Evolutionary conservation across 768 basidiomycete species (phyloP).

Genomic region (Suillus placidus): DNA sequence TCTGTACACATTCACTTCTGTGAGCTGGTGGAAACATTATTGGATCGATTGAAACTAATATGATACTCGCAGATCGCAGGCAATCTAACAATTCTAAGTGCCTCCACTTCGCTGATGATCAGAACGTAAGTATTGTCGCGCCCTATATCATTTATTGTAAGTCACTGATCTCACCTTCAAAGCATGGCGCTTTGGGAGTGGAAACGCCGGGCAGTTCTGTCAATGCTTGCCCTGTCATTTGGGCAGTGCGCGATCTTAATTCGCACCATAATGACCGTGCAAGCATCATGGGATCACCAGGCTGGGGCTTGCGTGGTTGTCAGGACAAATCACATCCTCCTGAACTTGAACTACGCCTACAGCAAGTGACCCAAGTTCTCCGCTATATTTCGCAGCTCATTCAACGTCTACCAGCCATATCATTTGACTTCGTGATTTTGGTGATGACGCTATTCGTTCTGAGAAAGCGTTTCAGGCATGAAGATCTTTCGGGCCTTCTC

Average conservation of each 20-base stretch:
- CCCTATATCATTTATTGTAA: conserved; percentile 15
- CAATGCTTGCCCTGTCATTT: conserved; percentile 56
- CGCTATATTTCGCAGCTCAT: conserved; percentile 8
- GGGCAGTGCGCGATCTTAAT: conserved; percentile 70
- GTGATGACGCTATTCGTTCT: conserved; percentile 57
- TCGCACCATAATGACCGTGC: conserved; percentile 70
- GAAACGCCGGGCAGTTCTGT: conserved; percentile 47
- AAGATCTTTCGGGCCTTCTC: conserved; percentile 67
- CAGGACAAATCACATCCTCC: conserved; percentile 54
- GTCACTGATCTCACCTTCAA: conserved; percentile 27
- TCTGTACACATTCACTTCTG: conserved; percentile 71
- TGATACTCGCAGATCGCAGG: conserved; percentile 51
- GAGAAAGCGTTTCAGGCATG: conserved; percentile 46
- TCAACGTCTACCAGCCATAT: conserved; percentile 53
- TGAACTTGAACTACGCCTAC: conserved; percentile 70
- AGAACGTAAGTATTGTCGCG: conserved; percentile 49
- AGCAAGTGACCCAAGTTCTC: conserved; percentile 46
- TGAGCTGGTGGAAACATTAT: conserved; percentile 27
- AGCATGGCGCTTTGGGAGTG: conserved; percentile 77
- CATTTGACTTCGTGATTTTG: conserved; percentile 65
- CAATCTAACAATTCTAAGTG: conserved; percentile 65
- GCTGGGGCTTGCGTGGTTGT: conserved; percentile 50
- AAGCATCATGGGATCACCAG: conserved; percentile 52
- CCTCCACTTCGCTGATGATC: conserved; percentile 70
- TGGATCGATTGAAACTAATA: conserved; percentile 8